Evolutionary conservation across 495 filamentous ascomycete genomes (phyloP).

Genomic region (Lophiostoma macrostomum): DNA sequence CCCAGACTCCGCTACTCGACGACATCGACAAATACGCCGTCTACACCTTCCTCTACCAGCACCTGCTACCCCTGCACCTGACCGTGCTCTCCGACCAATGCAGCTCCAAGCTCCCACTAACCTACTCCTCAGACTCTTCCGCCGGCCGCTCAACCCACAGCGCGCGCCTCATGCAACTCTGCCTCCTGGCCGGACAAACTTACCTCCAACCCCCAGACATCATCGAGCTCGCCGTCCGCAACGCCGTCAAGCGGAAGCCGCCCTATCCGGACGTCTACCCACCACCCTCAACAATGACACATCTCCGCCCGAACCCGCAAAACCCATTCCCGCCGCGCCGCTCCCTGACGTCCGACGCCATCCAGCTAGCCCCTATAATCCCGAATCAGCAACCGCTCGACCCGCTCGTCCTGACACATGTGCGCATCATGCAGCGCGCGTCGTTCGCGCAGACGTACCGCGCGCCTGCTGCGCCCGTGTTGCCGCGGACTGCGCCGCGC

Average conservation of each 20-base stretch:
- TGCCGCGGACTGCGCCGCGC: background rate
- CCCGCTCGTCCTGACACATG: background rate
- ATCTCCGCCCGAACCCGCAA: background rate
- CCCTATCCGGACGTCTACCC: constrained; percentile 3
- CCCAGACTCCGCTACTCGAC: constrained; percentile 10
- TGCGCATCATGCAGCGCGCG: constrained; percentile 11
- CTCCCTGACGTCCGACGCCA: background rate
- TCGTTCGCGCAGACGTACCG: background rate
- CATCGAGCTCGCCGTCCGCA: constrained; percentile 20
- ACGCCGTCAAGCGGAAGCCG: background rate
- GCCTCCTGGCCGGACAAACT: constrained; percentile 7
- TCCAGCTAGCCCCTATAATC: background rate
- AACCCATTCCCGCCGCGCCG: background rate
- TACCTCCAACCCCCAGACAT: constrained; percentile 18
- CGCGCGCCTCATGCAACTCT: constrained; percentile 4
- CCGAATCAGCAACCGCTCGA: background rate
- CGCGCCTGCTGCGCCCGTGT: background rate
- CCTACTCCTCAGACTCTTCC: constrained; percentile 1
- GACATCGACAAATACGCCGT: constrained; percentile 12
- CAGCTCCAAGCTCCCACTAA: constrained; percentile 8
- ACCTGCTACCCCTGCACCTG: constrained; percentile 13
- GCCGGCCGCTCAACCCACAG: background rate
- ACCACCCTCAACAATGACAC: constrained; percentile 1
- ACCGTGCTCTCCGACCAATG: constrained; percentile 5
- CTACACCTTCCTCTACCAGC: constrained; percentile 19